Base-by-base conservation (phyloP, 2,329 filamentous ascomycete species). In the Calonectria honghensis region DNA sequence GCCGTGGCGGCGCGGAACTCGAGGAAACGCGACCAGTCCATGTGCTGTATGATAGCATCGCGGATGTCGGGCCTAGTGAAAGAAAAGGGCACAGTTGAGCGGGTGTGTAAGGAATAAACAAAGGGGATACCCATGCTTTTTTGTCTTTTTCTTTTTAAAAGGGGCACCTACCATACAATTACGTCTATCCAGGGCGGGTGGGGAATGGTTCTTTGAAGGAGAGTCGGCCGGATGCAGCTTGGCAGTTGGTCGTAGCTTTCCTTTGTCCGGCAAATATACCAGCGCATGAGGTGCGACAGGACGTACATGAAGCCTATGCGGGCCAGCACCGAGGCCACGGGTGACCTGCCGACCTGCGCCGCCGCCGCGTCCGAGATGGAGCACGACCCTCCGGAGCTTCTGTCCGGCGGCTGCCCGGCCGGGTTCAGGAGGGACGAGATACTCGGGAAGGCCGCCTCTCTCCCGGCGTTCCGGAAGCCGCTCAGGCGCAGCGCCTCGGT, bases 151-250 rank as follows among this genome's bases (percentile, higher is more conserved):
- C 18, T 54, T 31, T 31, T 16, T 27, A 9, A 31, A 52, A 31
- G 51, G 16, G 52, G 6, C 10, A 73, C 72, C 4, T 41, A 70
- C 74, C 76, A 79, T 2, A 76, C 72, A 16, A 82, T 75, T 6
- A 76, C 71, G 63, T 81, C 79, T 45, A 81, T 75, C 80, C 80
- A 82, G 1, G 78, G 73, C 1, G 81, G 80, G 59, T 81, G 80
- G 1, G 80, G 77, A 2, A 80, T 75, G 7, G 74, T 81, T 11
- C 73, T 66, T 50, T 82, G 81, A 10, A 81, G 74, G 13, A 76
- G 72, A 0, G 79, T 82, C 6, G 80, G 79, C 20, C 72, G 64
- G 29, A 81, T 67, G 52, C 76, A 81, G 0, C 54, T 75, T 5
- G 80, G 80, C 18, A 82, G 76, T 41, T 76, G 73, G 5, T 77